Evolutionary conservation across 139 green algal genomes (phyloP).

Genomic region (Diplosphaera chodatii): DNA sequence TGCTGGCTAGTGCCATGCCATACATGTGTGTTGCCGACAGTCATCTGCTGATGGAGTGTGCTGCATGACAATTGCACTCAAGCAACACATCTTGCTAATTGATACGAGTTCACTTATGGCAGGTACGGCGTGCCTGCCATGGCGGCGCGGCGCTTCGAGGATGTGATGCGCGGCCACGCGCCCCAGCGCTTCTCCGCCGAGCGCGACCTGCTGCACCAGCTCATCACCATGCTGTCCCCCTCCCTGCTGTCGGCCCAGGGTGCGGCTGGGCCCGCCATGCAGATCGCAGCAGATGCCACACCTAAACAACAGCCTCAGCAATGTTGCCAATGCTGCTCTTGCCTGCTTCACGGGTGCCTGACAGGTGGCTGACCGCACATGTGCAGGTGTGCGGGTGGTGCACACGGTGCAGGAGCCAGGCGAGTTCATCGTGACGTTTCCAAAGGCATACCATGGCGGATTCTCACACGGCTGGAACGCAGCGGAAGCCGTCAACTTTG

Average conservation of each 20-base stretch:
- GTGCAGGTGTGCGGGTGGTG: constrained; percentile 26
- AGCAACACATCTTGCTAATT: no score
- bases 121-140: constrained; percentile 25
- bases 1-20: no score
- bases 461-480: constrained; percentile 48
- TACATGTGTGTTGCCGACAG: no score
- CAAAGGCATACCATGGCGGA: constrained; percentile 35
- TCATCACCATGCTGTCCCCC: constrained; percentile 6
- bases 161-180: constrained; percentile 2
- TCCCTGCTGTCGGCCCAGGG: not conserved
- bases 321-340: no score
- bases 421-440: constrained; percentile 51
- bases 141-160: constrained; percentile 13
- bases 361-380: not conserved
- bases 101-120: not conserved
- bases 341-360: no score
- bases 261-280: not conserved
- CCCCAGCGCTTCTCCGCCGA: not conserved
- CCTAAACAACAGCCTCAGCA: no score
- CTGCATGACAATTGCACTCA: no score
- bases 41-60: not conserved
- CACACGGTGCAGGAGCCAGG: constrained; percentile 32
- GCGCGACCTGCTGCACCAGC: constrained; percentile 5
- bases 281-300: no score
- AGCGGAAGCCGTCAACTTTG: constrained; percentile 52